These are phyloP conservation scores for Gilbertella persicaria DNA, from an alignment of 371 early-diverging fungal genomes.

Conservation along the genomic window DNA sequence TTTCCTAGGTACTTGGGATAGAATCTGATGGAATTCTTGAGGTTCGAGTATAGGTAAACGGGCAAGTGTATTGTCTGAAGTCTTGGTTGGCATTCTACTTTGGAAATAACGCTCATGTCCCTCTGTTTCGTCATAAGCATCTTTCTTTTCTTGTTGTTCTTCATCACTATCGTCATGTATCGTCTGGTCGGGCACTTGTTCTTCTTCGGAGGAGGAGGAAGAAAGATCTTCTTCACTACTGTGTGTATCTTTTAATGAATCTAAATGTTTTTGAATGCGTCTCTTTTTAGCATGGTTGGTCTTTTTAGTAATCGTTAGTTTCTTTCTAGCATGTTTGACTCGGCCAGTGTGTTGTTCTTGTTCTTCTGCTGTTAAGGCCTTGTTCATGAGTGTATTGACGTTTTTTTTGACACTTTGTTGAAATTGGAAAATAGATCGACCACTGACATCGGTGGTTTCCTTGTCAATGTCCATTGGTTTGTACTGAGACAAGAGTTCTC, in stretches of 20 bases:
- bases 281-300: conserved; percentile 28
- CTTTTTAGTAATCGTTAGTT: conserved; percentile 9
- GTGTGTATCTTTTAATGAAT: conserved; percentile 30
- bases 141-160: conserved; percentile 25
- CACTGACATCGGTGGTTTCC: conserved; percentile 35
- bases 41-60: conserved; percentile 70
- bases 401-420: conserved; percentile 24
- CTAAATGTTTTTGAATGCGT: conserved; percentile 33
- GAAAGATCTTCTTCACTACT: conserved; percentile 14
- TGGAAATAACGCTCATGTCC: conserved; percentile 78
- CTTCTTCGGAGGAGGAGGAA: conserved; percentile 30
- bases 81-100: conserved; percentile 59
- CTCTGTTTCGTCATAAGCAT: conserved; percentile 39
- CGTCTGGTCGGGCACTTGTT: conserved; percentile 18
- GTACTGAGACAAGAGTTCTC: conserved; percentile 11
- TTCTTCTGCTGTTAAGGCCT: conserved; percentile 19
- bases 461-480: conserved; percentile 19
- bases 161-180: conserved; percentile 37
- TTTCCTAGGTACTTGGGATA: conserved; percentile 54
- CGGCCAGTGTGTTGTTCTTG: conserved; percentile 6
- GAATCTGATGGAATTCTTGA: conserved; percentile 58
- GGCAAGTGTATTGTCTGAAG: conserved; percentile 87
- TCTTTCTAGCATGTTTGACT: conserved; percentile 4
- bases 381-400: conserved; percentile 38
- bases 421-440: conserved; percentile 41